phyloP scores from a whole-genome alignment of 805 yeast genomes.

The Candida koratica region DNA sequence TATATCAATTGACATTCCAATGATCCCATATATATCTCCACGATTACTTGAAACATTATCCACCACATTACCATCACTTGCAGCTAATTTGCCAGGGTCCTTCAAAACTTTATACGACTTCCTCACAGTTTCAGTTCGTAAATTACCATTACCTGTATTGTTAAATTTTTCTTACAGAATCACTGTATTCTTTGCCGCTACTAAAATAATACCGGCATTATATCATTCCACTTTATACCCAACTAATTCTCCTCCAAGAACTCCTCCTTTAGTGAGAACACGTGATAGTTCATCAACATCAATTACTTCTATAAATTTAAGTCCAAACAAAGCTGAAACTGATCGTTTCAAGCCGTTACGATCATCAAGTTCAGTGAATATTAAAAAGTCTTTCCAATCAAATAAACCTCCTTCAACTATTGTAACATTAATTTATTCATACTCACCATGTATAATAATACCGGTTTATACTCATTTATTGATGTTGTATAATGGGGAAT shows the following conservation, averaged over 20 bases:
- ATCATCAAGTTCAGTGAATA: slow-evolving; percentile 2
- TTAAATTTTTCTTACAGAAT: slow-evolving; percentile 82
- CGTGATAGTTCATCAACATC: slow-evolving; percentile 30
- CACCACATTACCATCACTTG: slow-evolving; percentile 40
- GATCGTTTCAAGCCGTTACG: background rate
- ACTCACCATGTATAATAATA: slow-evolving; percentile 89
- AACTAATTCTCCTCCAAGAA: slow-evolving; percentile 38
- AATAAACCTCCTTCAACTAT: slow-evolving; percentile 26
- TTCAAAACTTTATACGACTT: slow-evolving; percentile 54
- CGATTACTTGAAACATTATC: slow-evolving; percentile 26
- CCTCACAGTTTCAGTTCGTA: slow-evolving; percentile 47
- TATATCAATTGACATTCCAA: slow-evolving; percentile 19
- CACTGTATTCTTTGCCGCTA: slow-evolving; percentile 84
- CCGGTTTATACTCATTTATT: slow-evolving; percentile 94
- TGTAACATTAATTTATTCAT: slow-evolving; percentile 69
- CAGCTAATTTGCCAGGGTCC: slow-evolving; percentile 51
- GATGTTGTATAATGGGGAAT: slow-evolving; percentile 79
- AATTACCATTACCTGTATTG: slow-evolving; percentile 76
- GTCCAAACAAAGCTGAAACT: slow-evolving; percentile 2
- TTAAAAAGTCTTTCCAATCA: slow-evolving; percentile 8
- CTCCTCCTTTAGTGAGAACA: slow-evolving; percentile 34
- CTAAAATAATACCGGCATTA: slow-evolving; percentile 84
- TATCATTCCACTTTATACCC: slow-evolving; percentile 39
- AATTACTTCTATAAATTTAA: slow-evolving; percentile 14
- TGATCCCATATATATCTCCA: slow-evolving; percentile 29